phyloP scores from a whole-genome alignment of 495 filamentous ascomycete genomes.

The Hypoxylon perforatum region DNA sequence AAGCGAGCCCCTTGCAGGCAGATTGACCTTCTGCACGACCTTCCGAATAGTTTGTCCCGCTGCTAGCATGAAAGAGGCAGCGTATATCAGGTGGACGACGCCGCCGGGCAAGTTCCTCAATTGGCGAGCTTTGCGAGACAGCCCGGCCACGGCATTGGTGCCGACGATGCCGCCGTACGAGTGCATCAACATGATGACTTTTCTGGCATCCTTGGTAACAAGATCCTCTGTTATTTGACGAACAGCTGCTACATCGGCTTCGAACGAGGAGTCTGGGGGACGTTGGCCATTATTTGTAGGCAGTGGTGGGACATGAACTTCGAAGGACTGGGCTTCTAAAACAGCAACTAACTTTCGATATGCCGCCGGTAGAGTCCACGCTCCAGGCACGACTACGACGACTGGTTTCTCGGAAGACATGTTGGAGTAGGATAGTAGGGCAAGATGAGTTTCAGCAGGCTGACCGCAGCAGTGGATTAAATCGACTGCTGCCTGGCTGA shows the following conservation, averaged over 20 bases:
- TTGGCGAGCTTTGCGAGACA: not conserved
- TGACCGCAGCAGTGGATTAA: too few species aligned
- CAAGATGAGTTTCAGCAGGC: too few species aligned
- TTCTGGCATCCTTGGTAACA: not conserved
- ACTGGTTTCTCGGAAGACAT: not conserved
- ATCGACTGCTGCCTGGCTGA: too few species aligned
- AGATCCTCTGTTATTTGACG: not conserved
- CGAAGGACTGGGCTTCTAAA: not conserved
- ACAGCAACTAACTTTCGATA: not conserved
- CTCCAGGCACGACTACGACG: not conserved
- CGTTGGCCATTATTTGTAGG: not conserved
- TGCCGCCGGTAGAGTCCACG: not conserved
- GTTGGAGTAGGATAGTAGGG: too few species aligned
- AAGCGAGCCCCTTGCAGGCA: not conserved
- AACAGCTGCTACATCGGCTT: not conserved
- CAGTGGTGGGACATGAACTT: not conserved
- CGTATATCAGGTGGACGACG: too few species aligned
- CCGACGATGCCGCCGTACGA: not conserved
- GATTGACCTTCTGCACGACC: not conserved
- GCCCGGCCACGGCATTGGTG: not conserved
- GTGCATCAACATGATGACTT: not conserved
- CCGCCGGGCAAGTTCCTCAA: not conserved
- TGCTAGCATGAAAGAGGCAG: not conserved
- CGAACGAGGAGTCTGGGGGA: not conserved
- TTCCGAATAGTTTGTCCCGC: not conserved